Base-by-base conservation (phyloP, 805 yeast genomes). In the Yarrowia bubula region DNA sequence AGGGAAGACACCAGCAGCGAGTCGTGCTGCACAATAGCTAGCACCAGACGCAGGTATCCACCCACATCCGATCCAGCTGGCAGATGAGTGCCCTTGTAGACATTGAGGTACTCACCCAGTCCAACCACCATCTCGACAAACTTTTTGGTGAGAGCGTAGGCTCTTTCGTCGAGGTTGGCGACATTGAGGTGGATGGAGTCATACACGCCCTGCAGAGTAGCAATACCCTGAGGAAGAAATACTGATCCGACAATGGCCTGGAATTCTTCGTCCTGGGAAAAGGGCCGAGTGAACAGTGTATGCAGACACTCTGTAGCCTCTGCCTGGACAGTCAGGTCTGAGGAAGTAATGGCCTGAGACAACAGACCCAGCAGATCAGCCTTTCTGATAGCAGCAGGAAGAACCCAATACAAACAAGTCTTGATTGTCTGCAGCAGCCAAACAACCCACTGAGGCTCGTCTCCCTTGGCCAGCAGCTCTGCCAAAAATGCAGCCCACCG, bases 111-210 rank as follows among this genome's bases (percentile, higher is more conserved):
- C 70, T 90, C 96, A 68, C 95, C 88, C 61, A 91, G 77, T 0
- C 92, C 88, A 28, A 95, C 96, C 38, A 92, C 85, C 90, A 93
- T 89, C 73, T 95, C 99, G 4, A 92, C 97, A 14, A 93, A 82
- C 76, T 93, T 93, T 74, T 95, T 95, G 67, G 90, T 77, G 66
- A 93, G 82, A 0, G 96, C 86, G 74, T 95, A 95, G 39, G 84
- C 81, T 65, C 83, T 84, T 70, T 92, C 98, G 71, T 89, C 92
- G 22, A 92, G 81, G 66, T 87, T 86, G 67, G 84, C 84, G 3
- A 86, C 73, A 68, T 85, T 84, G 61, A 89, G 80, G 28, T 73
- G 73, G 43, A 82, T 71, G 9, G 77, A 70, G 41, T 83, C 80
- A 74, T 87, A 92, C 35, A 90, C 89, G 51, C 80, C 82, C 38